Evolutionary conservation across 257 asterid species (phyloP).

Genomic region (Gardenia jasminoides): DNA sequence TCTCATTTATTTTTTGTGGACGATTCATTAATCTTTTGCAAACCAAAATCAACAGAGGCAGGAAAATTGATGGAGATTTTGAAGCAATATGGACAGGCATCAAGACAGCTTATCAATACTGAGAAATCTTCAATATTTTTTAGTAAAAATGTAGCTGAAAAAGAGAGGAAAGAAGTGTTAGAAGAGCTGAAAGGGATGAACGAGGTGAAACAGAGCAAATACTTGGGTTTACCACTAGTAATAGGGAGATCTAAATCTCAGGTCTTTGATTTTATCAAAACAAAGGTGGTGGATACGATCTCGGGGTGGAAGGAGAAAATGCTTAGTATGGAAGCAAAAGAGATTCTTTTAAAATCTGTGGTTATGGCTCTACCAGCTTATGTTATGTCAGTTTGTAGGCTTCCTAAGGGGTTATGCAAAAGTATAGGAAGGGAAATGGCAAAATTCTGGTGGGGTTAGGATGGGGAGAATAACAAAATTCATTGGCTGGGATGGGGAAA

Average conservation of each 20-base stretch:
- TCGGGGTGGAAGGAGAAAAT: background rate
- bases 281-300: no score
- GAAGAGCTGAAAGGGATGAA: no score
- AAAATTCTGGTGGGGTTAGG: background rate
- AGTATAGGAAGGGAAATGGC: background rate
- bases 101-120: background rate
- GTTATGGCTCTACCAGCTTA: fast-evolving
- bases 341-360: background rate
- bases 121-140: no score
- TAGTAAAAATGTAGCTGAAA: no score
- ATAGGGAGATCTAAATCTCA: background rate
- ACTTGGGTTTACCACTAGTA: background rate
- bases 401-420: no score
- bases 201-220: background rate
- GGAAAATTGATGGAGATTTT: no score
- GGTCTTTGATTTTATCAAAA: background rate
- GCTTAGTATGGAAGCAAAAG: background rate
- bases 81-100: fast-evolving
- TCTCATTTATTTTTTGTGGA: background rate
- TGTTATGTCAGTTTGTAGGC: background rate
- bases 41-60: background rate
- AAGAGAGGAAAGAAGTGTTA: fast-evolving
- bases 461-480: no score
- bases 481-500: background rate
- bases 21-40: no score